A percentile compares a stretch with the other conserved stretches of the same genome.
phyloP scores from a whole-genome alignment of 1,284 basidiomycete species.

The Spongiforma sp. region DNA sequence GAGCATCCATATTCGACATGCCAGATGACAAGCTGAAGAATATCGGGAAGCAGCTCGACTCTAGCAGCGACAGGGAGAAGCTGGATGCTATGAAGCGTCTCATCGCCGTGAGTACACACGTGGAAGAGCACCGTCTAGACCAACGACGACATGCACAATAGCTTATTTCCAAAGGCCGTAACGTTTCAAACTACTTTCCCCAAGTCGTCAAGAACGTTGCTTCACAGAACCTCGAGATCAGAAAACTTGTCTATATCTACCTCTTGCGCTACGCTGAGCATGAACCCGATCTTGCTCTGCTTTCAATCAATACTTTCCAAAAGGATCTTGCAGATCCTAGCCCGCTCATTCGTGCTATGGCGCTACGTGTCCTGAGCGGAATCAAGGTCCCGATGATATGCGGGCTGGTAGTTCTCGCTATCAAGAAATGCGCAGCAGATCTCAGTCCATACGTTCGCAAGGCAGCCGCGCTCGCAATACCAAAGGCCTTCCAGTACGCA shows the following conservation, averaged over 20 bases:
- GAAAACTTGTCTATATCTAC: slow-evolving; percentile 98
- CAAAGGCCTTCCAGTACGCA: slow-evolving; percentile 83
- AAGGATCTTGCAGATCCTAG: slow-evolving; percentile 97
- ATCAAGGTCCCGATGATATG: slow-evolving; percentile 98
- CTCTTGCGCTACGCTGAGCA: slow-evolving; percentile 99
- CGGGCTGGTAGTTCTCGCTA: slow-evolving; percentile 89
- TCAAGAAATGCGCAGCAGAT: slow-evolving; percentile 89
- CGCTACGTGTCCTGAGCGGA: slow-evolving; percentile 93
- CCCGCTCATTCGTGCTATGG: slow-evolving; percentile 96
- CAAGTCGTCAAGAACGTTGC: slow-evolving; percentile 99
- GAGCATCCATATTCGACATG: slow-evolving; percentile 66
- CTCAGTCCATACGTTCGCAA: slow-evolving; percentile 99
- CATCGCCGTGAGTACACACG: slow-evolving; percentile 71
- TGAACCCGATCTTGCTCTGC: slow-evolving; percentile 95
- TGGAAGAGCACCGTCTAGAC: slow-evolving; percentile 7
- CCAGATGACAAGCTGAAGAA: slow-evolving; percentile 77
- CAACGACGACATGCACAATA: slow-evolving; percentile 39
- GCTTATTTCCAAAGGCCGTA: slow-evolving; percentile 93
- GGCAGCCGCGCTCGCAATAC: slow-evolving; percentile 92
- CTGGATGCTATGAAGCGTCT: slow-evolving; percentile 94
- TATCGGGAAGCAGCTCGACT: slow-evolving; percentile 86
- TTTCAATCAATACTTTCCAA: slow-evolving; percentile 99
- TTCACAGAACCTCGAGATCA: slow-evolving; percentile 93
- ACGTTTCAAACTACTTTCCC: slow-evolving; percentile 92
- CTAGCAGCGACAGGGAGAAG: slow-evolving; percentile 85